Base-by-base conservation (phyloP, 108 stramenopile genomes). In the Cyclotella cryptica region DNA sequence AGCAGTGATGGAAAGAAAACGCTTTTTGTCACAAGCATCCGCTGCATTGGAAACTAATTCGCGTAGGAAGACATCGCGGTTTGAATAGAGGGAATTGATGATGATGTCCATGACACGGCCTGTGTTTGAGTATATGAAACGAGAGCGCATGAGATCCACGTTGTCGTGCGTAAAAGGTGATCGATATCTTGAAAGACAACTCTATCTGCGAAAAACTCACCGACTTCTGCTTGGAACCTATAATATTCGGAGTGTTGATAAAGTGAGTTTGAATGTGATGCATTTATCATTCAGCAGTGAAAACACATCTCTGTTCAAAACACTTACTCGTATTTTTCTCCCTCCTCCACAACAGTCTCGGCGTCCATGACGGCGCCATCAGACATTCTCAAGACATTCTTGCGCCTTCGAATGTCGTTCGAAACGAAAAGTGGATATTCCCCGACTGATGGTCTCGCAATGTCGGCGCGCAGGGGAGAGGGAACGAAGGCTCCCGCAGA, bases 21-120 rank as follows among this genome's bases (percentile, higher is more conserved):
- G 93, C 57, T 98, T 96, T 93, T 99, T 99, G 89, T 99, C 99
- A 57, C 98, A 96, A n/a, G 96, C 96, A 84, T 97, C 96, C 75
- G 96, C 94, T 27, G 96, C 94, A 77, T 97, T 97, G 51, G 93
- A 94, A n/a, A 94, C 85, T 11, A 97, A 77, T 86, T 97, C 96
- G n/a, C 93, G 87, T 12, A 93, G 74, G 78, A 93, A 95, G 57
- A 87, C 77, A 72, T 84, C 92, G 21, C 85, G 83, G 80, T 97
- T 93, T 65, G 90, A 91, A 86, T 99, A 99, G 68, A 99, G 83
- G 7, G 94, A 94, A 84, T 99, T 97, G 90, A 99, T 99, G 84
- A 99, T 99, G 80, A 99, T 92, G 78, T 98, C 98, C 98, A 99
- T 98, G 44, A 98, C 97, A 1, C 97, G 91, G 27, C 92, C 92